Conservation (phyloP, 78 protist genomes). For the Emiliania huxleyi region DNA sequence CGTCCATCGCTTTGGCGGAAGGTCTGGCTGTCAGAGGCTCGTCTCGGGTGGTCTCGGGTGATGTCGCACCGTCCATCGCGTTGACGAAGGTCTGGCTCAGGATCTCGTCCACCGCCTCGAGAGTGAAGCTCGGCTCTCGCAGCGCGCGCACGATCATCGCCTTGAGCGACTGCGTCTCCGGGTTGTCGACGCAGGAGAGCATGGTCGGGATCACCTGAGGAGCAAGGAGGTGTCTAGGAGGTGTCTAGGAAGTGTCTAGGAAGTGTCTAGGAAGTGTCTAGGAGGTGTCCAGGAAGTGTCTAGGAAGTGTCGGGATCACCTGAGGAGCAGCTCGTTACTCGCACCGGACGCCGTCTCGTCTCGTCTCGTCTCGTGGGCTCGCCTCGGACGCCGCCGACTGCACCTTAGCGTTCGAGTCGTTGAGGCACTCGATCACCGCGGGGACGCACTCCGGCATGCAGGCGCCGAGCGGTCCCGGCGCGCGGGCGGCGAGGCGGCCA, state of each 20-base stretch:
- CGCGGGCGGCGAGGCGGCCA: background rate
- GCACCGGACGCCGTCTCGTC: too few species aligned
- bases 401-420: slow-evolving; percentile 29
- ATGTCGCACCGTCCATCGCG: slow-evolving; percentile 21
- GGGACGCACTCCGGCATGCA: background rate
- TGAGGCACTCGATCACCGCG: background rate
- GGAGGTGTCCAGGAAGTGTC: too few species aligned
- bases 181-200: background rate
- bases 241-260: too few species aligned
- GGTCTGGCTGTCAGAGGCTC: too few species aligned
- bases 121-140: background rate
- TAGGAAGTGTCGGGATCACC: too few species aligned
- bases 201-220: too few species aligned
- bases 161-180: background rate
- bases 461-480: background rate
- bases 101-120: background rate
- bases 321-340: too few species aligned
- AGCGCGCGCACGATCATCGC: background rate
- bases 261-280: too few species aligned
- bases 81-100: background rate
- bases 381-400: background rate
- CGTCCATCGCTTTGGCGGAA: too few species aligned
- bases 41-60: too few species aligned
- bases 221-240: too few species aligned
- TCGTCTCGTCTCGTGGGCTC: too few species aligned